Base-by-base conservation (phyloP, 2,329 filamentous ascomycete species). In the Monilinia polystroma region DNA sequence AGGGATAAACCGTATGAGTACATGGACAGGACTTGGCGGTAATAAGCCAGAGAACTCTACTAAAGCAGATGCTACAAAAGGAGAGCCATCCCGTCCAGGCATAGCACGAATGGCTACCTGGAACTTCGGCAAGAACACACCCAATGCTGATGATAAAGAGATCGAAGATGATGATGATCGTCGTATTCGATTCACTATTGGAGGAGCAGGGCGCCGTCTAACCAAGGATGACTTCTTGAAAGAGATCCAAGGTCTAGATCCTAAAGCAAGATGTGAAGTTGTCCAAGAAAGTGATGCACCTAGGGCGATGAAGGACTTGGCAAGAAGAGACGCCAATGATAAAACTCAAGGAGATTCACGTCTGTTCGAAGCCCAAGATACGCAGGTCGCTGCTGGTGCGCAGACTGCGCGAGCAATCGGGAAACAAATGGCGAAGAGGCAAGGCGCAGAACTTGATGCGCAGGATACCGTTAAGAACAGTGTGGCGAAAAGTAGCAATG, bases 171-270 rank as follows among this genome's bases (percentile, higher is more conserved):
- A 85, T 2, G 90, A 93, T 67, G 90, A 93, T 71, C 83, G 85
- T 18, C 82, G 87, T 66, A 87, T 94, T 66, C 85, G 91, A 18
- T 94, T 93, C 77, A 93, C 88, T 1, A 90, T 94, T 70, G 86
- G 84, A 55, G 87, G 88, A 45, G 85, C 87, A n/a, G 90, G 90
- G 7, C 82, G 84, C 69, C 86, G 91, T 58, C 89, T 95, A 85
- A 93, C 85, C 69, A 93, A 93, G 78, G 86, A 89, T 5, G 90
- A 93, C 74, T 94, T 95, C 75, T 87, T 95, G 68, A 81, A 84
- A 57, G 87, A 92, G 75, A 88, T 95, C 74, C 86, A 87, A 70
- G 85, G 87, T 70, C 82, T 94, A 68, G 90, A 94, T 75, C 84
- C 85, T 32, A 86, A 86, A 73, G 86, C 87, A 49, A 79, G 75